phyloP scores from a whole-genome alignment of 257 asterid genomes.

The Rehmannia glutinosa region DNA sequence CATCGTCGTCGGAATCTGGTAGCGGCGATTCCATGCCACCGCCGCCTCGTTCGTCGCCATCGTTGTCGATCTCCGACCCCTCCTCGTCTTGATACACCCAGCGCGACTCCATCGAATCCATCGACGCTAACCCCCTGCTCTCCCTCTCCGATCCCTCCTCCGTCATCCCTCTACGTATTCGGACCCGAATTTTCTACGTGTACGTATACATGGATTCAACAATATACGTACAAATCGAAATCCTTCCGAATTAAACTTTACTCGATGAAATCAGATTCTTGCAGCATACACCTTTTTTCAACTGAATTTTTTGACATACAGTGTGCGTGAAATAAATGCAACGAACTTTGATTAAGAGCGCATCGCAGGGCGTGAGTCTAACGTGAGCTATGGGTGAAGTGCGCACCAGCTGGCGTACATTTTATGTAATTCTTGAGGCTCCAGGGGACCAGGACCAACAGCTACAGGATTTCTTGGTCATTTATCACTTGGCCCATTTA shows the following conservation, averaged over 20 bases:
- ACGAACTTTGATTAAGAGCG: constrained; percentile 15
- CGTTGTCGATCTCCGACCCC: constrained; percentile 46
- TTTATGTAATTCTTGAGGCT: too few species aligned
- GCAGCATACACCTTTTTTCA: not conserved
- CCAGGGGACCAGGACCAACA: too few species aligned
- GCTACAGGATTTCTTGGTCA: too few species aligned
- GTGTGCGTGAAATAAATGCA: constrained; percentile 24
- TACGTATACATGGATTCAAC: constrained; percentile 29
- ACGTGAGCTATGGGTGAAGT: constrained; percentile 19
- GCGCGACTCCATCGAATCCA: constrained; percentile 92
- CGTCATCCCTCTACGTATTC: constrained; percentile 37
- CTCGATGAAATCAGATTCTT: not conserved
- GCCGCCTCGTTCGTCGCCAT: constrained; percentile 36
- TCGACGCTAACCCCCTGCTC: constrained; percentile 60
- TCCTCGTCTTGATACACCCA: constrained; percentile 94
- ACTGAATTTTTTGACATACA: not conserved
- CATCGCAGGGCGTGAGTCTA: constrained; percentile 15
- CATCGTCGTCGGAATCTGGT: constrained; percentile 76
- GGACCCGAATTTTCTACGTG: constrained; percentile 9
- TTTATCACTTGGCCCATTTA: too few species aligned
- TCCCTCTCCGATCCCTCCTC: constrained; percentile 89
- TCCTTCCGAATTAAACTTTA: not conserved
- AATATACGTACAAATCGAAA: not conserved
- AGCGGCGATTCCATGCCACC: constrained; percentile 41
- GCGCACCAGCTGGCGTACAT: constrained; percentile 26